Base-by-base conservation (phyloP, 2,329 filamentous ascomycete genomes). In the Aspergillus glaucus region DNA sequence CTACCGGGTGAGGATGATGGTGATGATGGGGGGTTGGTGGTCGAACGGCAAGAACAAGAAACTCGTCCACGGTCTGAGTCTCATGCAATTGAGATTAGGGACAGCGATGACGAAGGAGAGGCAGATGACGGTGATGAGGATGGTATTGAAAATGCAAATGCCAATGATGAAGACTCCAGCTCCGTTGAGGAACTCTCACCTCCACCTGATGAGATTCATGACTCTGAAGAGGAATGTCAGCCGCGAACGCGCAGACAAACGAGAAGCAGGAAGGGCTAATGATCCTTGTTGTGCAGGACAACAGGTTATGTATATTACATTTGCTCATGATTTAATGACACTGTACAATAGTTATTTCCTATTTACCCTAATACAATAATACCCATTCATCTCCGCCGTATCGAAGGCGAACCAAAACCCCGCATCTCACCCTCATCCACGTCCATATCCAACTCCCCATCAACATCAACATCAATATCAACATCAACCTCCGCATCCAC, bases 1-100 rank as follows among this genome's bases (percentile, higher is more conserved):
- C 45, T 67, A 3, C 58, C 61, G 3, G 62, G 63, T 21, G 64
- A 65, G 10, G 63, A 51, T 10, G 58, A 62, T 24, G 57, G 52
- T 5, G 52, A 53, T 8, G 53, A 65, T 46, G 56, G 57, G 40
- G 56, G 51, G 22, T 52, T 68, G 47, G 57, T 68, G 15, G 60
- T 68, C 4, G 66, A 68, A 44, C 55, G 56, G 26, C 56, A 60
- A 21, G 52, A 53, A 22, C 52, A 46, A 5, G 43, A n/a, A 34
- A 12, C 6, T 26, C 39, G 12, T 17, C 43, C 30, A 12, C 26
- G 32, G 21, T 48, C 39, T 41, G 21, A 50, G 2, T 30, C 50
- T 28, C 34, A 46, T 14, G 34, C 12, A 6, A 30, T 46, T 2
- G 28, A 40, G 8, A 34, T 37, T 12, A 22, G 24, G 2, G 48